These are phyloP conservation scores for Mallotus repandus DNA, from an alignment of 441 rosid genomes.

Conservation along the genomic window DNA sequence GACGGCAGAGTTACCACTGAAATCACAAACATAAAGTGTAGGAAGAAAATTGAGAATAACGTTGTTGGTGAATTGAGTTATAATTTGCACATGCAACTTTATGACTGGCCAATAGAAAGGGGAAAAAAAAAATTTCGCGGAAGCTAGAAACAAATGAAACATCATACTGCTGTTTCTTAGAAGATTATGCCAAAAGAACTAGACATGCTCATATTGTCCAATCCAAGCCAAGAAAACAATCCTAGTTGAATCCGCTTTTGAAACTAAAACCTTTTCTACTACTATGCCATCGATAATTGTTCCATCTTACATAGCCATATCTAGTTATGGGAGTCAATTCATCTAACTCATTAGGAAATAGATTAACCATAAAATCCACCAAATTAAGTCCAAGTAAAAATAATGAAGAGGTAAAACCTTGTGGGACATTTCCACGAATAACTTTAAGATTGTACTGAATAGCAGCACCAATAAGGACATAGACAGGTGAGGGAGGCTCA, in stretches of 20 bases:
- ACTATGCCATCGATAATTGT: not conserved
- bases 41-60: slow-evolving; percentile 25
- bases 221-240: not conserved
- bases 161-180: not conserved
- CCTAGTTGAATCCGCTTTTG: not conserved
- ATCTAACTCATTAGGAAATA: slow-evolving; percentile 2
- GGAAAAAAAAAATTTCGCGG: not conserved
- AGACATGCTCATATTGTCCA: not conserved
- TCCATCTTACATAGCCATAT: not conserved
- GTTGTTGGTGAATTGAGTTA: slow-evolving; percentile 7
- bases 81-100: slow-evolving; percentile 5
- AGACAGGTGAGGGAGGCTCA: slow-evolving; percentile 89
- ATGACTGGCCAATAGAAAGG: not conserved
- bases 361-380: not conserved
- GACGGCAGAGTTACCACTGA: slow-evolving; percentile 87
- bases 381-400: slow-evolving; percentile 12
- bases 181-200: not conserved
- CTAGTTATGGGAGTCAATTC: not conserved
- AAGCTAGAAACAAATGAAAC: slow-evolving; percentile 3
- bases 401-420: slow-evolving; percentile 53
- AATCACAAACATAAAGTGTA: slow-evolving; percentile 31
- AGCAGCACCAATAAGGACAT: slow-evolving; percentile 79
- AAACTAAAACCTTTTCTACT: not conserved
- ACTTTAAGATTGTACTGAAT: slow-evolving; percentile 69
- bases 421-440: slow-evolving; percentile 74